Evolutionary conservation across 768 basidiomycete genomes (phyloP).

Genomic region (Hemileccinum impolitum): DNA sequence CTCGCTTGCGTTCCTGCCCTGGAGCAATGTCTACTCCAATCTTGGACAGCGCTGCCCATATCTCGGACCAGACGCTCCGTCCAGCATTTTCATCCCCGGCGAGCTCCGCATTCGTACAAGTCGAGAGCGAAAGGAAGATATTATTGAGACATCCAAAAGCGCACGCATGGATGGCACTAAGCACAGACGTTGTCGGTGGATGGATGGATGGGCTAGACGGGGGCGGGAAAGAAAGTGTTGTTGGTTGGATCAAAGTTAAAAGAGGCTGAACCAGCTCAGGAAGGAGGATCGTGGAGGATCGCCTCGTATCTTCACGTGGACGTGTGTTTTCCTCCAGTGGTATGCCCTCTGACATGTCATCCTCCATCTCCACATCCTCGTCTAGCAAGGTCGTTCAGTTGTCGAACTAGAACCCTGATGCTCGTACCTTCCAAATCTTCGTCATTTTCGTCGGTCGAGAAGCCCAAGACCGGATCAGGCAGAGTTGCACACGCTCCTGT

Average conservation of each 20-base stretch:
- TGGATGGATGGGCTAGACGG: constrained; percentile 65
- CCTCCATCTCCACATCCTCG: constrained; percentile 39
- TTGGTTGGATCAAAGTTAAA: constrained; percentile 68
- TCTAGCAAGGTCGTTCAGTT: constrained; percentile 38
- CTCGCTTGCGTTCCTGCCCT: constrained; percentile 65
- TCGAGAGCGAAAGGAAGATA: constrained; percentile 71
- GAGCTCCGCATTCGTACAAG: constrained; percentile 40
- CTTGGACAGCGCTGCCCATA: constrained; percentile 60
- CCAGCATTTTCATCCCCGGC: constrained; percentile 49
- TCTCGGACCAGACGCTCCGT: constrained; percentile 54
- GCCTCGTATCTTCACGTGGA: constrained; percentile 23
- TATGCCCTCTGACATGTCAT: constrained; percentile 26
- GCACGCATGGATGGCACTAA: constrained; percentile 79
- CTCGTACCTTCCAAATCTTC: constrained; percentile 36
- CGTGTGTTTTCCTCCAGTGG: constrained; percentile 21
- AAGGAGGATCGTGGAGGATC: constrained; percentile 37
- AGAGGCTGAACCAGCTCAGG: constrained; percentile 65
- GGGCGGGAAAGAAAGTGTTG: constrained; percentile 79
- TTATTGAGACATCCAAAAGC: constrained; percentile 92
- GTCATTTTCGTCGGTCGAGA: constrained; percentile 31
- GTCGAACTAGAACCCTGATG: constrained; percentile 7
- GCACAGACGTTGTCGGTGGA: constrained; percentile 83
- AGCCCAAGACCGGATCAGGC: constrained; percentile 62
- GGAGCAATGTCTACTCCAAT: constrained; percentile 57
- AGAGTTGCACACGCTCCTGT: constrained; percentile 86